These are phyloP conservation scores for Colletotrichum camelliae DNA, from an alignment of 2,329 filamentous ascomycete species.

Conservation along the genomic window DNA sequence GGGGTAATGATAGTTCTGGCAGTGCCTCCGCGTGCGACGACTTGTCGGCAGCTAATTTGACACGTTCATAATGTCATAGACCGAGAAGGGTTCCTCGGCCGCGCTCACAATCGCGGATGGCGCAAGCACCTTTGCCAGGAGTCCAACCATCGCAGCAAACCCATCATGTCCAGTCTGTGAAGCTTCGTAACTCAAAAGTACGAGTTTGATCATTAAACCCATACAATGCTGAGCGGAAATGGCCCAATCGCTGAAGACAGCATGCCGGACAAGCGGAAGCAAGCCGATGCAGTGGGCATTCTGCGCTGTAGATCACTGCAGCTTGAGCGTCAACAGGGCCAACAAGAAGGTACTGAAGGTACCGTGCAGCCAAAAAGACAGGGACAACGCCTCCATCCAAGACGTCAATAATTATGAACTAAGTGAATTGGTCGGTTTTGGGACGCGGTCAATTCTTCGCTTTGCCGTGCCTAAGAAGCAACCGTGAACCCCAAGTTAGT, in stretches of 20 bases:
- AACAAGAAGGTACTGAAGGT: neutral
- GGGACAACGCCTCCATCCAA: neutral
- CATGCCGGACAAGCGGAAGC: neutral
- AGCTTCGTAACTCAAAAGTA: neutral
- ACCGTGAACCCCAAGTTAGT: neutral
- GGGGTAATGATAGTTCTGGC: neutral
- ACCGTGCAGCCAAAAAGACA: neutral
- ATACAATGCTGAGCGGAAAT: neutral
- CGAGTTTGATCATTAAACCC: neutral
- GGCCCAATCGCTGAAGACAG: neutral
- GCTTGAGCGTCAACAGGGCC: neutral
- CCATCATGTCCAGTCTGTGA: neutral
- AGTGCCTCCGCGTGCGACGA: neutral
- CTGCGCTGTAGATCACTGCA: neutral
- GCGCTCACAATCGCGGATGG: neutral
- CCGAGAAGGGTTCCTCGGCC: neutral
- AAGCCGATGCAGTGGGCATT: neutral
- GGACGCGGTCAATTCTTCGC: neutral
- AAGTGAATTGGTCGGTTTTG: neutral
- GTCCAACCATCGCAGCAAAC: neutral
- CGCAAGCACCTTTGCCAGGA: neutral
- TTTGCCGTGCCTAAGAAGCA: neutral
- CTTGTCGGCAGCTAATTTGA: neutral
- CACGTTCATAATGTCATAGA: neutral
- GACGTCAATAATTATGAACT: neutral